These are phyloP conservation scores for Vitis cinerea DNA, from an alignment of 164 flowering plant species.

Conservation along the genomic window DNA sequence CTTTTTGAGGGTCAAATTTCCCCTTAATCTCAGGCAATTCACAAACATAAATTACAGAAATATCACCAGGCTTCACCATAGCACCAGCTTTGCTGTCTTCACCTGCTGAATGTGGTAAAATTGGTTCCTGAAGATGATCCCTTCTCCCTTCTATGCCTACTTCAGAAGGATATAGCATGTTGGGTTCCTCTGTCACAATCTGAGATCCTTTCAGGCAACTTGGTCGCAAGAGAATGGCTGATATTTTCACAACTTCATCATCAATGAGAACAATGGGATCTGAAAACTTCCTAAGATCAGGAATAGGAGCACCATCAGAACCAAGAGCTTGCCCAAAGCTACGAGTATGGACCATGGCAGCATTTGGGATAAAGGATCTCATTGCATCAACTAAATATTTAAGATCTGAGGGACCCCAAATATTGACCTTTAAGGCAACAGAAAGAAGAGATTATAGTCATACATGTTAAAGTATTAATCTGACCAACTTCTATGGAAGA, in stretches of 20 bases:
- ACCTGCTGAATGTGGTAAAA: slow-evolving; percentile 7
- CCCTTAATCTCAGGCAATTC: slow-evolving; percentile 92
- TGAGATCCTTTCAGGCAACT: slow-evolving; percentile 23
- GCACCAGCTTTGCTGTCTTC: slow-evolving; percentile 7
- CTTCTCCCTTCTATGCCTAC: slow-evolving; percentile 6
- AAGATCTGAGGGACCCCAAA: slow-evolving; percentile 97
- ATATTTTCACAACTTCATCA: slow-evolving; percentile 84
- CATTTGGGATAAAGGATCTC: slow-evolving; percentile 82
- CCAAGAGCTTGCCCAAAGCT: slow-evolving; percentile 65
- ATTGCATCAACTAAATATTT: slow-evolving; percentile 83
- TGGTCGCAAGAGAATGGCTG: slow-evolving; percentile 75
- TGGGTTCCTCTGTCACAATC: slow-evolving; percentile 5
- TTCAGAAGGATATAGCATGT: slow-evolving; percentile 4
- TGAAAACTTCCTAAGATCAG: slow-evolving; percentile 22
- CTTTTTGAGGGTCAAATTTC: slow-evolving; percentile 82
- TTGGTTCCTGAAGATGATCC: slow-evolving; percentile 10
- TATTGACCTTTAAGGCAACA: slow-evolving; percentile 61
- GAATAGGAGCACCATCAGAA: slow-evolving; percentile 26
- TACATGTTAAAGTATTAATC: neutral
- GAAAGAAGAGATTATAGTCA: slow-evolving; percentile 4
- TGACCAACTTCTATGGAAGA: slow-evolving; percentile 4
- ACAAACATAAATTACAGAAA: slow-evolving; percentile 86
- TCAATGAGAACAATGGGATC: slow-evolving; percentile 68
- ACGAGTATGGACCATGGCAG: slow-evolving; percentile 86
- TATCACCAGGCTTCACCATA: slow-evolving; percentile 63